A percentile compares a stretch with the other conserved stretches of the same genome.
Conservation (phyloP, 495 filamentous ascomycete genomes). For the Podospora fimiseda region DNA sequence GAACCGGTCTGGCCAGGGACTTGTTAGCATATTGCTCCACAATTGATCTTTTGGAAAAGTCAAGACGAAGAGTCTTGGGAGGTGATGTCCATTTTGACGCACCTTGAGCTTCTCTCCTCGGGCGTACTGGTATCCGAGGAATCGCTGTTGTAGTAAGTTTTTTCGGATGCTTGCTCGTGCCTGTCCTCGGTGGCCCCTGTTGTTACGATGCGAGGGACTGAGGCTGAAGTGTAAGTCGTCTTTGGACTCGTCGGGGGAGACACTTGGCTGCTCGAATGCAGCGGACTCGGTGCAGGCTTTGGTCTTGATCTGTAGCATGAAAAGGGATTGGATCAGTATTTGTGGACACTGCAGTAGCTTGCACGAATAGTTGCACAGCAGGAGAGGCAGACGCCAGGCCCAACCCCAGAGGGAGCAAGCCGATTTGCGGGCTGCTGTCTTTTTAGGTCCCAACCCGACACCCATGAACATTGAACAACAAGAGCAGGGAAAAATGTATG, state of each 20-base stretch:
- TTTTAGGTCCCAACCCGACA: background rate
- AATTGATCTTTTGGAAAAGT: conserved; percentile 9
- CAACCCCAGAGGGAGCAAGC: conserved; percentile 9
- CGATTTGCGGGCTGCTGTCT: conserved; percentile 7
- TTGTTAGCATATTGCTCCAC: conserved; percentile 21
- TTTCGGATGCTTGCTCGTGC: conserved; percentile 18
- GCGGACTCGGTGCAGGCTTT: conserved; percentile 37
- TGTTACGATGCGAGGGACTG: conserved; percentile 34
- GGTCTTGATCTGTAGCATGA: conserved; percentile 30
- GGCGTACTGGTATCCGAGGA: conserved; percentile 30
- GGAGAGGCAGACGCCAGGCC: conserved; percentile 19
- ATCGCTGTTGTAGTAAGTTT: conserved; percentile 31
- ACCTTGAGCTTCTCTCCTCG: conserved; percentile 29
- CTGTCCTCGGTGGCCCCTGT: conserved; percentile 25
- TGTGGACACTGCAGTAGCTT: conserved; percentile 30
- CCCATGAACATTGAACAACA: conserved; percentile 6
- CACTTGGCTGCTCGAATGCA: conserved; percentile 33
- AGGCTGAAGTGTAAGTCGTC: conserved; percentile 27
- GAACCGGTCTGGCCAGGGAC: conserved; percentile 25
- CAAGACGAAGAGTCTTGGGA: conserved; percentile 4
- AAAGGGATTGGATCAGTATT: conserved; percentile 29
- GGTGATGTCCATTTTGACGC: conserved; percentile 19
- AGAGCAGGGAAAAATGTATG: conserved; percentile 3
- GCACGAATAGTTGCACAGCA: conserved; percentile 29
- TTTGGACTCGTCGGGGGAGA: conserved; percentile 38